phyloP scores from a whole-genome alignment of 192 early-diverging fungal genomes.

The Ambispora gerdemannii region DNA sequence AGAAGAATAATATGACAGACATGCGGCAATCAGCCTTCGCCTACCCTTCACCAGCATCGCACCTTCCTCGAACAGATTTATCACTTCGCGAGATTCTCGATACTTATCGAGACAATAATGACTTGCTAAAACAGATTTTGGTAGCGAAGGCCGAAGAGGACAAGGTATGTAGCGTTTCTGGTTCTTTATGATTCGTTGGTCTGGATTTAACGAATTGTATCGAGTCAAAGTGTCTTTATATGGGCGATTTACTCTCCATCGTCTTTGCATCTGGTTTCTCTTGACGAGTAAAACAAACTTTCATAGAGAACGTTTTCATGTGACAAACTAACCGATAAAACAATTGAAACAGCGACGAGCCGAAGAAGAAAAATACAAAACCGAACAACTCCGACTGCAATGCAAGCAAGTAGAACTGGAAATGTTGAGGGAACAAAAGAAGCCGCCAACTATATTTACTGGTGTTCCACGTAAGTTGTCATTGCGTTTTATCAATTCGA shows the following conservation, averaged over 20 bases:
- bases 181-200: neutral
- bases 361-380: slow-evolving; percentile 45
- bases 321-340: too few relatives aligned
- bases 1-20: slow-evolving; percentile 23
- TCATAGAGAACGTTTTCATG: neutral
- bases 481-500: neutral
- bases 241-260: neutral
- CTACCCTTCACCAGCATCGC: slow-evolving; percentile 28
- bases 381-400: slow-evolving; percentile 41
- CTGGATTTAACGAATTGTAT: too few relatives aligned
- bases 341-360: slow-evolving; percentile 43
- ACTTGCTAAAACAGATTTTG: slow-evolving; percentile 26
- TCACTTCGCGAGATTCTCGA: slow-evolving; percentile 30
- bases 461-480: slow-evolving; percentile 28
- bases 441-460: slow-evolving; percentile 28
- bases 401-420: slow-evolving; percentile 44
- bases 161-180: slow-evolving; percentile 11
- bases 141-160: slow-evolving; percentile 29
- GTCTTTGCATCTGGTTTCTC: neutral
- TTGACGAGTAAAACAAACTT: neutral
- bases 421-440: slow-evolving; percentile 29
- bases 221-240: too few relatives aligned
- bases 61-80: slow-evolving; percentile 15
- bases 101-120: slow-evolving; percentile 24
- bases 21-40: slow-evolving; percentile 17